Evolutionary conservation across 345 rosid genomes (phyloP).

Genomic region (Ricinus communis): DNA sequence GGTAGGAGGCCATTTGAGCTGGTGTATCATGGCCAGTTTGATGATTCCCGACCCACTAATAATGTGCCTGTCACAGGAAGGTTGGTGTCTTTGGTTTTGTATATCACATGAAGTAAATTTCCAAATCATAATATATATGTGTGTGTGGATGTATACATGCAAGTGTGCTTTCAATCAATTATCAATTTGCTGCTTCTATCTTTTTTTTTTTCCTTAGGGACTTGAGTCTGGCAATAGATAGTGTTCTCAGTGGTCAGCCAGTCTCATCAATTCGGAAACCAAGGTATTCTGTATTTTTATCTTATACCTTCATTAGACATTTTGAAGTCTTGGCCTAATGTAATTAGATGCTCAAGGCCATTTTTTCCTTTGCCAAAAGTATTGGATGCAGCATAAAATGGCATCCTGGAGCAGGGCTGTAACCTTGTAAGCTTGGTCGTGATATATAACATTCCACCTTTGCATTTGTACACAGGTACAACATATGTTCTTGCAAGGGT

Average conservation of each 20-base stretch:
- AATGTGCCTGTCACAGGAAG: constrained; percentile 72
- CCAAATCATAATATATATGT: background rate
- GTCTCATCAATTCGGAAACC: constrained; percentile 68
- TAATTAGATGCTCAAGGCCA: constrained; percentile 20
- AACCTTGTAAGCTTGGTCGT: constrained; percentile 17
- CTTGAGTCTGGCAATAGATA: constrained; percentile 66
- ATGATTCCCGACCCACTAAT: constrained; percentile 83
- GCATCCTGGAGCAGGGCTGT: constrained; percentile 52
- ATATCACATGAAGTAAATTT: constrained; percentile 5
- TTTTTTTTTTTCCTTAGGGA: constrained; percentile 46
- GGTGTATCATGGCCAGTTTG: constrained; percentile 89
- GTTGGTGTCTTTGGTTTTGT: constrained; percentile 26
- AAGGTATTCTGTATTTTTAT: constrained; percentile 40
- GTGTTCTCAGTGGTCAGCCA: constrained; percentile 73
- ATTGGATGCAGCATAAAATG: constrained; percentile 98
- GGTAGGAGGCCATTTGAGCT: constrained; percentile 93
- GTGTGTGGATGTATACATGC: background rate
- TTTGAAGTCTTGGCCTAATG: background rate
- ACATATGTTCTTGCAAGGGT: constrained; percentile 7
- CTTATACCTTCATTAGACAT: background rate
- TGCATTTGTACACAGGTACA: constrained; percentile 19
- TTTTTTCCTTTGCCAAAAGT: constrained; percentile 37
- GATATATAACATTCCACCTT: background rate
- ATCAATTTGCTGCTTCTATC: constrained; percentile 20
- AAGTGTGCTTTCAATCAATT: background rate